phyloP scores from a whole-genome alignment of 139 green algal genomes.

The Nannochloris sp. region DNA sequence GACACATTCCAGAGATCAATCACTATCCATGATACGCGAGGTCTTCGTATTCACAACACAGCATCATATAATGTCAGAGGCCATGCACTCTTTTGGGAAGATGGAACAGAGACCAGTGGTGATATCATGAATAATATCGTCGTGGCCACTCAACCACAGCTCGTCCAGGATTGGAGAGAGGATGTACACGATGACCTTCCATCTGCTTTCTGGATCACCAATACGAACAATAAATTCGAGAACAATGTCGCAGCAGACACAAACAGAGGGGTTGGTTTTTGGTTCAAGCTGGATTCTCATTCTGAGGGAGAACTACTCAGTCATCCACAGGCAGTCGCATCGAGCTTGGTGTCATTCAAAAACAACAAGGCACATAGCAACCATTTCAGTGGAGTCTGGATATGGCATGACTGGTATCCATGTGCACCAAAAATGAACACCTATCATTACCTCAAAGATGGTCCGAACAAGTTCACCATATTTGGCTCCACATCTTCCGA shows the following conservation, averaged over 20 bases:
- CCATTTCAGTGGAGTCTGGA: background rate
- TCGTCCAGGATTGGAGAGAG: background rate
- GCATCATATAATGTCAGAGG: background rate
- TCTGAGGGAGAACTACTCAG: background rate
- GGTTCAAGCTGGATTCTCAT: slow-evolving; percentile 3
- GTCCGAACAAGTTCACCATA: background rate
- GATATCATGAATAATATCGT: background rate
- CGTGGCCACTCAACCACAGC: background rate
- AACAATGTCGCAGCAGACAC: background rate
- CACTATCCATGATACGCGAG: background rate
- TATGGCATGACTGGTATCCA: slow-evolving; percentile 3
- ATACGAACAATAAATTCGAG: background rate
- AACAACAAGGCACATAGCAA: slow-evolving; percentile 1
- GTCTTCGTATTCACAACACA: background rate
- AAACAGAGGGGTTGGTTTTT: background rate
- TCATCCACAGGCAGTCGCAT: background rate
- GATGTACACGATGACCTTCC: background rate
- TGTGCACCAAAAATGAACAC: slow-evolving; percentile 2
- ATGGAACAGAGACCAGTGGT: background rate
- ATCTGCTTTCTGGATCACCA: background rate
- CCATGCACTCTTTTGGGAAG: slow-evolving; percentile 3
- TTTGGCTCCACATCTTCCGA: background rate
- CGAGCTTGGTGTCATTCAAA: slow-evolving; percentile 1
- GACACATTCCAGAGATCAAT: background rate
- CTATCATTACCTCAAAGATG: background rate